phyloP scores from a whole-genome alignment of 345 rosid genomes.

The Microthlaspi erraticum region DNA sequence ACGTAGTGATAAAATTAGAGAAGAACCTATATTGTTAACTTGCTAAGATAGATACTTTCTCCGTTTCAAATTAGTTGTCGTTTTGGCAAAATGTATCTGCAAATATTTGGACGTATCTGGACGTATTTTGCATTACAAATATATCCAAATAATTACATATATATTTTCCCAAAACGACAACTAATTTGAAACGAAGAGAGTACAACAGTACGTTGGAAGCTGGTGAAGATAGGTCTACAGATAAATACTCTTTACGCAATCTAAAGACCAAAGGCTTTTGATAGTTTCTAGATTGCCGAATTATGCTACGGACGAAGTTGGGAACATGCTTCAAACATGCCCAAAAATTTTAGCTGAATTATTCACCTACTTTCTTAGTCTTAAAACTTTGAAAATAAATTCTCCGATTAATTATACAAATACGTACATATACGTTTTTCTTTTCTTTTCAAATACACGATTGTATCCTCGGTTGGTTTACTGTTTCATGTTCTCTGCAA shows the following conservation, averaged over 20 bases:
- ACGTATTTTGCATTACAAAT: no score
- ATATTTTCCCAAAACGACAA: no score
- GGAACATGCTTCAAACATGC: constrained; percentile 47
- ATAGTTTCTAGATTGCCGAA: constrained; percentile 31
- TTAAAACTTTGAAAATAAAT: neutral
- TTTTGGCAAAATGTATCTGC: no score
- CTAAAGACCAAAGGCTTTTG: constrained; percentile 29
- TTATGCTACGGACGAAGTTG: constrained; percentile 21
- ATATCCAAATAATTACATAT: no score
- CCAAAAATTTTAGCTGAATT: constrained; percentile 19
- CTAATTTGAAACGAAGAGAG: no score
- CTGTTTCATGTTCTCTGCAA: neutral
- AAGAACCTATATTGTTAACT: constrained; percentile 35
- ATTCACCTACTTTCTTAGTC: constrained; percentile 9
- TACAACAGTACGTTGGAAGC: no score
- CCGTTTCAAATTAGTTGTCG: no score
- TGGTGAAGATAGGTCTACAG: constrained; percentile 20
- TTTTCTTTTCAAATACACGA: neutral
- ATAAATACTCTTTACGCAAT: constrained; percentile 44
- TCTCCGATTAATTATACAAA: neutral
- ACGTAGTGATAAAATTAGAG: constrained; percentile 17
- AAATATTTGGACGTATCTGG: no score
- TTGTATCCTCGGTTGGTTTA: neutral
- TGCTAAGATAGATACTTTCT: no score
- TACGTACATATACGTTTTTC: neutral